Evolutionary conservation across 176 grass and related monocot species (phyloP).

Genomic region (Thinopyrum elongatum): DNA sequence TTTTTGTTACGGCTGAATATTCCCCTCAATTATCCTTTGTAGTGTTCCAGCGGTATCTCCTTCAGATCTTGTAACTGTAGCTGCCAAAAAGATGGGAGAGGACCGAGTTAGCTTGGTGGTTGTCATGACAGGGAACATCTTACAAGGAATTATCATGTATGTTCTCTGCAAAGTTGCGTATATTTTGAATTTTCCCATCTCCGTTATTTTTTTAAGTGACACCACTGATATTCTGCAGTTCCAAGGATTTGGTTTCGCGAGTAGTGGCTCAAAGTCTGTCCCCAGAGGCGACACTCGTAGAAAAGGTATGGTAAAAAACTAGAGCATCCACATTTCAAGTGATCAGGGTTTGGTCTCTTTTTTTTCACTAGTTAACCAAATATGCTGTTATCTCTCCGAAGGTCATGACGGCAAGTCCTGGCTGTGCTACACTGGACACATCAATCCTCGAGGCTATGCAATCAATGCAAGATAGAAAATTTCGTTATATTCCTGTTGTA

Average conservation of each 20-base stretch:
- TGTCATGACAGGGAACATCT: conserved; percentile 56
- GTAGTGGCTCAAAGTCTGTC: conserved; percentile 63
- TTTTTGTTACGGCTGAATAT: background rate
- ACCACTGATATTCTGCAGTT: conserved; percentile 24
- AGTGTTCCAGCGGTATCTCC: conserved; percentile 67
- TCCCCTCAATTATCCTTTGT: background rate
- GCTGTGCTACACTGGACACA: conserved; percentile 59
- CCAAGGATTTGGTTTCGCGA: conserved; percentile 76
- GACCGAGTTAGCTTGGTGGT: conserved; percentile 64
- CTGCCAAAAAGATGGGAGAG: conserved; percentile 76
- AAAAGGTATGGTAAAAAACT: conserved; percentile 36
- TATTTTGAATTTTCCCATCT: background rate
- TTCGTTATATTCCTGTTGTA: conserved; percentile 77
- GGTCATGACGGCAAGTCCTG: conserved; percentile 53
- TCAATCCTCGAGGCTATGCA: conserved; percentile 84
- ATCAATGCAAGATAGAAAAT: conserved; percentile 76
- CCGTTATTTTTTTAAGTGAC: background rate
- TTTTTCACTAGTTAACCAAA: background rate
- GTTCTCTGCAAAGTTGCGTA: background rate
- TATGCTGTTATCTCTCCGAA: conserved; percentile 18
- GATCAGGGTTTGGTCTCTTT: background rate
- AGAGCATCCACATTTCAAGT: background rate
- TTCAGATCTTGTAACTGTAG: conserved; percentile 56
- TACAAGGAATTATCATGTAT: conserved; percentile 80
- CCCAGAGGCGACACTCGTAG: conserved; percentile 41